These are phyloP conservation scores for Singerocomus inundabilis DNA, from an alignment of 1,284 basidiomycete species.

Conservation along the genomic window DNA sequence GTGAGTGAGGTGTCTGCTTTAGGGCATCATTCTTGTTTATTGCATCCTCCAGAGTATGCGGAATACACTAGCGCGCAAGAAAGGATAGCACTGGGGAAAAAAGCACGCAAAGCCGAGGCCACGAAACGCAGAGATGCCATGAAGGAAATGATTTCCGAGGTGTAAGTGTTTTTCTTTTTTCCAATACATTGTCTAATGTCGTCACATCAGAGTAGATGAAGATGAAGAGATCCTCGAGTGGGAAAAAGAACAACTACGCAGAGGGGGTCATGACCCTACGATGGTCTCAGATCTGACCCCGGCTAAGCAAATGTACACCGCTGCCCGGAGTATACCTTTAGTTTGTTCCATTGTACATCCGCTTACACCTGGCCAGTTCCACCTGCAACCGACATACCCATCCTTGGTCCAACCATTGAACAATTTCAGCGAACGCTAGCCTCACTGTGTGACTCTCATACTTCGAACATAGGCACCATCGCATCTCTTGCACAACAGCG, in stretches of 20 bases:
- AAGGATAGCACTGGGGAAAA: constrained; percentile 83
- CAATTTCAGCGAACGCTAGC: constrained; percentile 64
- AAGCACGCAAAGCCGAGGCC: constrained; percentile 76
- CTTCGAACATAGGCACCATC: constrained; percentile 61
- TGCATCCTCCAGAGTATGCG: constrained; percentile 63
- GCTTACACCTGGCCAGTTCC: constrained; percentile 50
- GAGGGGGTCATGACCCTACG: constrained; percentile 58
- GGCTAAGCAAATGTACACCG: constrained; percentile 61
- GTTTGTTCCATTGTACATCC: not conserved
- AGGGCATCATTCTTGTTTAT: constrained; percentile 11
- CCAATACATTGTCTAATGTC: constrained; percentile 13
- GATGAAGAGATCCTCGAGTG: constrained; percentile 90
- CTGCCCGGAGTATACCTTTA: constrained; percentile 66
- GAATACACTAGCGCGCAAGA: constrained; percentile 90
- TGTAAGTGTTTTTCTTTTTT: constrained; percentile 47
- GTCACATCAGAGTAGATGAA: constrained; percentile 62
- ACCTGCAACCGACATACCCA: constrained; percentile 54
- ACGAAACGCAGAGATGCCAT: constrained; percentile 71
- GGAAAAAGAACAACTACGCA: constrained; percentile 84
- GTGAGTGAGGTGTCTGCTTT: constrained; percentile 43
- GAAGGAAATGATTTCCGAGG: constrained; percentile 85
- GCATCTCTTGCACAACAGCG: constrained; percentile 66
- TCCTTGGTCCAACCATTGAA: constrained; percentile 54
- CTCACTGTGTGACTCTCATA: constrained; percentile 68
- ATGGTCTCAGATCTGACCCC: constrained; percentile 29